Conservation (phyloP, 2,329 filamentous ascomycete genomes). For the Emergomyces africanus region DNA sequence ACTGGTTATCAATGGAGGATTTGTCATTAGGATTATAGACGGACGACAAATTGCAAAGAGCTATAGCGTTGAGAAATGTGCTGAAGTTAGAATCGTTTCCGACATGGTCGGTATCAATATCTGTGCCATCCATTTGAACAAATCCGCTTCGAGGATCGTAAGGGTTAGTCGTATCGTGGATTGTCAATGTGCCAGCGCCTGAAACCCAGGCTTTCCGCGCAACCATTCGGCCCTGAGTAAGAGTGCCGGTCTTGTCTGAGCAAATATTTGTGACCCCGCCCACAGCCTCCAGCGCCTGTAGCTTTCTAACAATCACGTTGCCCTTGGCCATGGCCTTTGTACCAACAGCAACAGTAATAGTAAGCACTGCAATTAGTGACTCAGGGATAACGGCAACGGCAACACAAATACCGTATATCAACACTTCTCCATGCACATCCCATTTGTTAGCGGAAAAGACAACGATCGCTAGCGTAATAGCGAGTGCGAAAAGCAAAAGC, state of each 20-base stretch:
- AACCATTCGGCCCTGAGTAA: constrained; percentile 46
- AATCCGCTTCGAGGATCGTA: constrained; percentile 39
- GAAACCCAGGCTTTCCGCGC: constrained; percentile 41
- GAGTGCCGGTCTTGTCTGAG: constrained; percentile 39
- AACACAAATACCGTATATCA: constrained; percentile 44
- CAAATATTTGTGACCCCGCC: constrained; percentile 44
- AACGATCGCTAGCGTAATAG: constrained; percentile 50
- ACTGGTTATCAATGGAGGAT: constrained; percentile 6
- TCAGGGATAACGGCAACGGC: constrained; percentile 44
- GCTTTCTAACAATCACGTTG: constrained; percentile 40
- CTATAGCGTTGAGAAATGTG: constrained; percentile 44
- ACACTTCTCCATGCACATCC: constrained; percentile 37
- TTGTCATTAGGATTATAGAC: constrained; percentile 33
- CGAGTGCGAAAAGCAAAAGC: constrained; percentile 47
- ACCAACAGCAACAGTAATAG: constrained; percentile 49
- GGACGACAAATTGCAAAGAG: constrained; percentile 47
- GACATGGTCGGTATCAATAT: constrained; percentile 5
- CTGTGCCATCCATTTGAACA: constrained; percentile 9
- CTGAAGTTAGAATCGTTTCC: constrained; percentile 18
- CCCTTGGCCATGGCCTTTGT: constrained; percentile 40
- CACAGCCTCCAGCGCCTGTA: constrained; percentile 41
- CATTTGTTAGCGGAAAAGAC: constrained; percentile 50
- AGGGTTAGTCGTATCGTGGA: constrained; percentile 38
- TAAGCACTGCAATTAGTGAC: constrained; percentile 47
- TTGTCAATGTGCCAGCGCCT: constrained; percentile 36